These are phyloP conservation scores for Plasmodium coatneyi DNA, from an alignment of 169 alveolate species.

Conservation along the genomic window DNA sequence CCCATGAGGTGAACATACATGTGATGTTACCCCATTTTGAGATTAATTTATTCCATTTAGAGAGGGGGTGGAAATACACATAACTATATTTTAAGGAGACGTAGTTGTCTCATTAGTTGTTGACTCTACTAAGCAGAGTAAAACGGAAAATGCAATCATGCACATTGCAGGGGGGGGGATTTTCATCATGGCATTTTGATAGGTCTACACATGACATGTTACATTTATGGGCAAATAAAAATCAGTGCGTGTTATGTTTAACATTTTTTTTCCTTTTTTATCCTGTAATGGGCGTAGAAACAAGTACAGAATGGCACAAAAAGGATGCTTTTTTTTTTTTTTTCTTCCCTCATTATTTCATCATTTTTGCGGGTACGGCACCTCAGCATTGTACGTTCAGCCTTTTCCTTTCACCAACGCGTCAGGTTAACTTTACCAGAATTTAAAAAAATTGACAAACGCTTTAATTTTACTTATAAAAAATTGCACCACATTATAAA, in stretches of 20 bases:
- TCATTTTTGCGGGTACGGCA: not conserved
- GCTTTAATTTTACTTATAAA: not conserved
- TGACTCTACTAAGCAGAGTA: not conserved
- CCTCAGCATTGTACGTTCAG: not conserved
- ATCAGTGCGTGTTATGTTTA: not conserved
- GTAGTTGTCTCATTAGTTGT: not conserved
- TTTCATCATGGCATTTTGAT: not conserved
- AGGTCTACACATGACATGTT: not conserved
- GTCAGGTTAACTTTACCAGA: not conserved
- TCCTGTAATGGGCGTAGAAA: not conserved
- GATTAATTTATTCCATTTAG: not conserved
- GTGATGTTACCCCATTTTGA: not conserved
- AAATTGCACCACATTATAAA: not conserved
- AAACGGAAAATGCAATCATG: not conserved
- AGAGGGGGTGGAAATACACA: not conserved
- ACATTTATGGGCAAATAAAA: not conserved
- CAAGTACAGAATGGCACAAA: not conserved
- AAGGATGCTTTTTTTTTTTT: not conserved
- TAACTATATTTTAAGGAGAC: not conserved
- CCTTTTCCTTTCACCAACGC: not conserved
- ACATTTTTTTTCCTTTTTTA: not conserved
- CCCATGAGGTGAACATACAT: not conserved
- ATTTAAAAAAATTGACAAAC: not conserved
- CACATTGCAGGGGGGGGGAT: not conserved
- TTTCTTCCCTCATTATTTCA: not conserved